Percentiles rank a stretch among this genome's conserved stretches.
phyloP scores from a whole-genome alignment of 2,329 filamentous ascomycete genomes.

The Dothideomycetes sp. region DNA sequence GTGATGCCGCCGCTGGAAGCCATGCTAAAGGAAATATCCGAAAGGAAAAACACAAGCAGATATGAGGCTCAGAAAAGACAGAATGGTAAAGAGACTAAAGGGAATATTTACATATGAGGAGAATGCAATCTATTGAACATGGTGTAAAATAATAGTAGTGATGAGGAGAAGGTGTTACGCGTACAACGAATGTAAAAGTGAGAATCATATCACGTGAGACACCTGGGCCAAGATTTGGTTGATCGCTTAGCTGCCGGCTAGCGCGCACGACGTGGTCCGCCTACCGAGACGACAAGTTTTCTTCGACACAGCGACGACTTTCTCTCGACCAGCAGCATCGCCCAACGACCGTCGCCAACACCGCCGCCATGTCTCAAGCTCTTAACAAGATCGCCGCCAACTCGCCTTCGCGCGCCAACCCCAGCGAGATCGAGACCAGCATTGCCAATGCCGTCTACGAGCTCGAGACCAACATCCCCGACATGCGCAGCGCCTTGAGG shows the following conservation, averaged over 20 bases:
- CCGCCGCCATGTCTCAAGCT: constrained; percentile 51
- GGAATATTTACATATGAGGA: too few species aligned
- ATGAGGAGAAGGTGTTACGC: too few species aligned
- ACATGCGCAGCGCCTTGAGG: constrained; percentile 91
- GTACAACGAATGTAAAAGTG: too few species aligned
- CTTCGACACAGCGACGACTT: constrained; percentile 4
- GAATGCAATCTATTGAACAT: too few species aligned
- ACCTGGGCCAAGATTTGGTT: not conserved
- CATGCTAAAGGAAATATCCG: not conserved
- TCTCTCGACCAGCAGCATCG: constrained; percentile 4
- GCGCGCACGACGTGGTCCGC: not conserved
- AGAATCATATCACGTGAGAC: not conserved
- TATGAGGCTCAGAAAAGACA: too few species aligned
- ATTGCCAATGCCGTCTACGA: constrained; percentile 97
- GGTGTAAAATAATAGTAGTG: too few species aligned
- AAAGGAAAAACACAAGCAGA: too few species aligned
- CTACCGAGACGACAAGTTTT: not conserved
- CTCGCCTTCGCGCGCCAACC: constrained; percentile 91
- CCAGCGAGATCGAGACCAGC: constrained; percentile 93
- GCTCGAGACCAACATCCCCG: constrained; percentile 97
- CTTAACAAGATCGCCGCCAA: constrained; percentile 98
- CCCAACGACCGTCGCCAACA: constrained; percentile 8
- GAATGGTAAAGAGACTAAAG: too few species aligned
- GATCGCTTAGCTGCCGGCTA: not conserved
- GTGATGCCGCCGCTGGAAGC: not conserved